These are phyloP conservation scores for Pistacia integerrima DNA, from an alignment of 345 rosid genomes.

Conservation along the genomic window DNA sequence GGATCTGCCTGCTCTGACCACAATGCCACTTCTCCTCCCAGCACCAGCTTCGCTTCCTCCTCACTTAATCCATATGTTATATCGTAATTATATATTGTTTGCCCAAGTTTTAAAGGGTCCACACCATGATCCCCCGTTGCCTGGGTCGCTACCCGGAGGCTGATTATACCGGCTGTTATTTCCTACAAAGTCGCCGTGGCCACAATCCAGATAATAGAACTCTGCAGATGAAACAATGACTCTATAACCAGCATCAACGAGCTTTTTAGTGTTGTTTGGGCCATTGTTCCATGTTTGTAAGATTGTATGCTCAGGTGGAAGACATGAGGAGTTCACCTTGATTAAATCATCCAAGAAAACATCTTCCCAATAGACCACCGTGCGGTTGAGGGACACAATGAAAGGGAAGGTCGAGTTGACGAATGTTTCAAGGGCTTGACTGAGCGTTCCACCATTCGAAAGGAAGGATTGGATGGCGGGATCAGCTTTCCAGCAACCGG, in stretches of 20 bases:
- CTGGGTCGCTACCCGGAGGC: constrained; percentile 17
- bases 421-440: constrained; percentile 68
- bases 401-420: constrained; percentile 60
- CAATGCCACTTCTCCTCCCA: constrained; percentile 89
- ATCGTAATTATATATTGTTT: constrained; percentile 77
- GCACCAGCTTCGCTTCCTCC: constrained; percentile 70
- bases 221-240: constrained; percentile 82
- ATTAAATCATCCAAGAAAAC: constrained; percentile 53
- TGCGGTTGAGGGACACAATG: constrained; percentile 66
- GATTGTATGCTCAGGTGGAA: constrained; percentile 62
- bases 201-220: constrained; percentile 85
- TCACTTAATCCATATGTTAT: constrained; percentile 62
- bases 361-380: constrained; percentile 89
- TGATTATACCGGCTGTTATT: constrained; percentile 70
- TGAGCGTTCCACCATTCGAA: constrained; percentile 61
- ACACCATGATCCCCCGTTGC: constrained; percentile 74
- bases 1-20: constrained; percentile 97
- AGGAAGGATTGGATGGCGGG: constrained; percentile 57
- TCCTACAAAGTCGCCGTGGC: constrained; percentile 72
- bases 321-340: constrained; percentile 50
- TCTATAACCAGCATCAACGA: constrained; percentile 72
- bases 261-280: constrained; percentile 59
- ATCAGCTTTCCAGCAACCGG: constrained; percentile 84
- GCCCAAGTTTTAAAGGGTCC: constrained; percentile 97
- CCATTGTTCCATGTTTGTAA: constrained; percentile 91